Evolutionary conservation across 352 stramenopile genomes (phyloP).

Genomic region (Phytophthora ramorum): DNA sequence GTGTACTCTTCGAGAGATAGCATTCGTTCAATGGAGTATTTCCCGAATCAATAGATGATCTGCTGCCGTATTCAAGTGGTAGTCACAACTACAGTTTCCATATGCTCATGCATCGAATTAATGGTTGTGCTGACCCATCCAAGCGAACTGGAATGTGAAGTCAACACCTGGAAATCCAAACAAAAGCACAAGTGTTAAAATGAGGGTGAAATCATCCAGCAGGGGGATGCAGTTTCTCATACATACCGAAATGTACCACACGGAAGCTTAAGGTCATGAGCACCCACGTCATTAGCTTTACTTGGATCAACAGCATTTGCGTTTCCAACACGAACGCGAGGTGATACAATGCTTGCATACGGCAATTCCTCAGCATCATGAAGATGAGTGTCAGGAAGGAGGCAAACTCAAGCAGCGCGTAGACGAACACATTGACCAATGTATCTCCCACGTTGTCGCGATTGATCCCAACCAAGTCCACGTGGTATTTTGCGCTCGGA

Average conservation of each 20-base stretch:
- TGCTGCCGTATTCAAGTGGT: not conserved
- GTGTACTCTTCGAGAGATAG: conserved; percentile 29
- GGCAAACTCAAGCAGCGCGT: conserved; percentile 30
- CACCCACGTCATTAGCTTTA: conserved; percentile 37
- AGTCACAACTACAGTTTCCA: not conserved
- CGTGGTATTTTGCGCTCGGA: conserved; percentile 40
- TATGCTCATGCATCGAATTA: not conserved
- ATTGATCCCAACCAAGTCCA: conserved; percentile 27
- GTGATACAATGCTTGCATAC: conserved; percentile 34
- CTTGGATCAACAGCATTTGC: conserved; percentile 27
- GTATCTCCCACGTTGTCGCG: conserved; percentile 8
- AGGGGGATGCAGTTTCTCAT: not conserved
- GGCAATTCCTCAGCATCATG: conserved; percentile 28
- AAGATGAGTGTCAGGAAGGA: conserved; percentile 30
- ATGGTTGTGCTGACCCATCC: not conserved
- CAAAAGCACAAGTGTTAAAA: not conserved
- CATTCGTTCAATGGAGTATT: conserved; percentile 33
- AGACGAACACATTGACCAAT: conserved; percentile 25
- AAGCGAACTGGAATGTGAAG: conserved; percentile 41
- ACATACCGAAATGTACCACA: conserved; percentile 11
- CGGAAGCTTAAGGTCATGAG: conserved; percentile 31
- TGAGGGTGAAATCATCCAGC: not conserved
- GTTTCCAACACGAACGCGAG: conserved; percentile 46
- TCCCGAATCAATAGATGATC: conserved; percentile 2
- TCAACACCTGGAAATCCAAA: conserved; percentile 18